These are phyloP conservation scores for Bretschneidera sinensis DNA, from an alignment of 345 rosid species.

Conservation along the genomic window DNA sequence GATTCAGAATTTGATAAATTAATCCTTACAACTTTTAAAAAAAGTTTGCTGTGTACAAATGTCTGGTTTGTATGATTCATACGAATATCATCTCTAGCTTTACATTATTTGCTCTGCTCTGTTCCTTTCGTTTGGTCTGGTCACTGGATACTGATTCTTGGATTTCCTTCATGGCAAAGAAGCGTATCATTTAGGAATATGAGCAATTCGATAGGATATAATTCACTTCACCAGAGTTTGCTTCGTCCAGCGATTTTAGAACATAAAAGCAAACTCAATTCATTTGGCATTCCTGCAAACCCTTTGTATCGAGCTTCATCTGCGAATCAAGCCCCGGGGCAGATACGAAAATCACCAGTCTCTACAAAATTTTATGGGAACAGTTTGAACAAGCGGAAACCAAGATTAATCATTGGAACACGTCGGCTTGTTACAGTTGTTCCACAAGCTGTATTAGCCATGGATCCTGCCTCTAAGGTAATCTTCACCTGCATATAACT, in stretches of 20 bases:
- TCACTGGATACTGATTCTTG: constrained; percentile 23
- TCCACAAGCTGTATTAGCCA: constrained; percentile 66
- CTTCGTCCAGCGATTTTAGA: constrained; percentile 51
- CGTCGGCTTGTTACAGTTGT: constrained; percentile 30
- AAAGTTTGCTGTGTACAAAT: too few relatives aligned
- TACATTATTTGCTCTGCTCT: constrained; percentile 13
- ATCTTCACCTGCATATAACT: not conserved
- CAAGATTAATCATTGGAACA: constrained; percentile 27
- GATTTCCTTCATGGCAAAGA: constrained; percentile 37
- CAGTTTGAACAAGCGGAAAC: constrained; percentile 32
- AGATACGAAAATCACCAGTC: constrained; percentile 28
- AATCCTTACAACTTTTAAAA: too few relatives aligned
- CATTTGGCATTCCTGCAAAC: constrained; percentile 41
- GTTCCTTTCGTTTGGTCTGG: not conserved
- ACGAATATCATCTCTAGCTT: too few relatives aligned
- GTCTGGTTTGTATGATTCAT: constrained; percentile 14
- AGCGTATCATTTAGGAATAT: constrained; percentile 48
- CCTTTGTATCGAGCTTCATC: constrained; percentile 41
- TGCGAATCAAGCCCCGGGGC: constrained; percentile 24
- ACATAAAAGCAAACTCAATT: constrained; percentile 51
- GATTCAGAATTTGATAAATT: too few relatives aligned
- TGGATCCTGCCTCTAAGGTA: constrained; percentile 75
- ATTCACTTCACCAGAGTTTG: constrained; percentile 53
- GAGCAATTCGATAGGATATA: constrained; percentile 58
- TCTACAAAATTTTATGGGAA: constrained; percentile 45